Conservation (phyloP, 2,329 filamentous ascomycete genomes). For the Mycosphaerella arachidis region DNA sequence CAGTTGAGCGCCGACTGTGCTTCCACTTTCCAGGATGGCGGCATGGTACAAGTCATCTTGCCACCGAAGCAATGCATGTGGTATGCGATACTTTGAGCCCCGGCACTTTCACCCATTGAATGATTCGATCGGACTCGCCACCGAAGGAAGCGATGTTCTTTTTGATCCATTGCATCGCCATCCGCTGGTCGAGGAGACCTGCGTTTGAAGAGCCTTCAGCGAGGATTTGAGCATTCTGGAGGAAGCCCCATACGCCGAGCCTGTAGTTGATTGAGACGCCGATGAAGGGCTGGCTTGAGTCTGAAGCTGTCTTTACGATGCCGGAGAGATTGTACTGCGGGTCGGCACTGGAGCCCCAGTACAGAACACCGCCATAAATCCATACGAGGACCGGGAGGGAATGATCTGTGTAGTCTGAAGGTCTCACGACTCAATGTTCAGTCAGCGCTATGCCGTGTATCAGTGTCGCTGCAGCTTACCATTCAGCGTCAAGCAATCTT, state of each 20-base stretch:
- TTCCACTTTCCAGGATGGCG: not conserved
- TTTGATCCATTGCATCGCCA: conserved; percentile 43
- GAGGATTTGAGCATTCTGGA: conserved; percentile 23
- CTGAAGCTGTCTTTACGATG: conserved; percentile 26
- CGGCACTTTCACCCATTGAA: conserved; percentile 38
- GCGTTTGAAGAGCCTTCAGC: conserved; percentile 30
- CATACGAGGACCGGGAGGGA: not conserved
- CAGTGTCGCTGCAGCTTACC: conserved; percentile 30
- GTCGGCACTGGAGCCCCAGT: conserved; percentile 39
- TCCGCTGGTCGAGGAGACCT: conserved; percentile 41
- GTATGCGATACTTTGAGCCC: conserved; percentile 44
- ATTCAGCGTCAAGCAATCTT: conserved; percentile 58
- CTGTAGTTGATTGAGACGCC: conserved; percentile 58
- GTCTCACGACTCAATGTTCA: not conserved
- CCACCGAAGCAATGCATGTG: conserved; percentile 28
- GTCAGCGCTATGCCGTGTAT: not conserved
- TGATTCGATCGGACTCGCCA: conserved; percentile 59
- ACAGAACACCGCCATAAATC: not conserved
- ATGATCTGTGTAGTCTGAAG: not conserved
- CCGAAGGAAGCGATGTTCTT: conserved; percentile 58
- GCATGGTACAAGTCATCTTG: not conserved
- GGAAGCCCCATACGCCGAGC: conserved; percentile 29
- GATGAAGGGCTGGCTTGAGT: conserved; percentile 38
- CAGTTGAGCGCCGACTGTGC: not conserved
- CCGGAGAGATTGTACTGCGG: conserved; percentile 55